These are phyloP conservation scores for Rhodomyrtus psidioides DNA, from an alignment of 441 rosid genomes.

Conservation along the genomic window DNA sequence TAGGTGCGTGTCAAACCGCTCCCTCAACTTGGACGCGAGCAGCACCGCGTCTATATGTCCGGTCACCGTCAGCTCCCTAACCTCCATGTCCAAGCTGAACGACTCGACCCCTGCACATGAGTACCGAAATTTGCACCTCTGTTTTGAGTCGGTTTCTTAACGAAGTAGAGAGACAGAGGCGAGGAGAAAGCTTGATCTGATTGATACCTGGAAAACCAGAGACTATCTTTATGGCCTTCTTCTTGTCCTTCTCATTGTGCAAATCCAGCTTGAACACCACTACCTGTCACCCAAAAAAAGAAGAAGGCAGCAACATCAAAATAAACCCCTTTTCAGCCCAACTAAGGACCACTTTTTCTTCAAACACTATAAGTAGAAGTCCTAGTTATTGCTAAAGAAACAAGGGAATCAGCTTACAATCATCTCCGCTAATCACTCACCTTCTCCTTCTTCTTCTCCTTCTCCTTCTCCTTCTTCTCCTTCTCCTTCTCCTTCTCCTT, in stretches of 20 bases:
- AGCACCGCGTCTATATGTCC: slow-evolving; percentile 42
- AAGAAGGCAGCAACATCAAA: no score
- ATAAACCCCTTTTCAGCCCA: no score
- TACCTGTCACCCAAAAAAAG: slow-evolving; percentile 32
- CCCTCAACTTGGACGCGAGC: slow-evolving; percentile 40
- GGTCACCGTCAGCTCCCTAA: slow-evolving; percentile 40
- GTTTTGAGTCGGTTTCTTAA: neutral
- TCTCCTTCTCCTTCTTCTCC: no score
- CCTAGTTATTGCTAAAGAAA: neutral
- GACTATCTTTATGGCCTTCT: slow-evolving; percentile 35
- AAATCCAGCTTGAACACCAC: slow-evolving; percentile 33
- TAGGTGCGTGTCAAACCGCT: slow-evolving; percentile 35
- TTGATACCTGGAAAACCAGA: slow-evolving; percentile 41
- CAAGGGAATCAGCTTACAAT: no score
- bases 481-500: no score
- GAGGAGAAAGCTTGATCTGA: neutral
- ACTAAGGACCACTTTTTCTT: neutral
- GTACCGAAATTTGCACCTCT: neutral
- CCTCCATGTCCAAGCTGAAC: slow-evolving; percentile 22
- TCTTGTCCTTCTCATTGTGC: slow-evolving; percentile 29
- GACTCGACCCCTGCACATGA: slow-evolving; percentile 38
- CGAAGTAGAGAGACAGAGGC: neutral
- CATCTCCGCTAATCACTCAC: neutral
- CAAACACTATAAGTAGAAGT: neutral
- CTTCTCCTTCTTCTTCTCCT: no score